Base-by-base conservation (phyloP, 192 early-diverging fungal genomes). In the Mortierella hygrophila region DNA sequence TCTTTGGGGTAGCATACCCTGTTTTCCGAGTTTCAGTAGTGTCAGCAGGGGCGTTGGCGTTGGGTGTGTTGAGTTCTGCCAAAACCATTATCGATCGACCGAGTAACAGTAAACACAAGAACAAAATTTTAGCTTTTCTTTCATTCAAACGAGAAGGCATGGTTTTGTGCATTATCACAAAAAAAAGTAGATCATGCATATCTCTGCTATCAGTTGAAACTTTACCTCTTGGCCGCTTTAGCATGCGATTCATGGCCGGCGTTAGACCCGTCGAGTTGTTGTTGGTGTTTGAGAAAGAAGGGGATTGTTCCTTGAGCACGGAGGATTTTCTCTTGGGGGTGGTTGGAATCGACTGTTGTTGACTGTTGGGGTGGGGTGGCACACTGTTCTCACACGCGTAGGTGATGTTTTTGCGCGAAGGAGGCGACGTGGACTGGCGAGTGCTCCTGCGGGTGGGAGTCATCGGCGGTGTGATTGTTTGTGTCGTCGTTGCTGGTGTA, bases 241-340 rank as follows among this genome's bases (percentile, higher is more conserved):
- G 47, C 70, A 77, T 78, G 55, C 76, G 76, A 38, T 78, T 78
- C 40, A 83, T 35, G 13, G 57, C 55, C 26, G 82, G 82, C 4
- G 82, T 83, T 63, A 83, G 57, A 55, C 82, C 82, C 11, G 81
- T 82, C 3, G 70, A 68, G 47, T 78, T 77, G 47, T 74, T 47
- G 70, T 6, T 40, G 49, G 26, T 77, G 8, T 49, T 70, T 42
- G 29, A 70, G 7, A 15, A 29, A 4, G 44, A 23, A 16, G 60
- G 9, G 16, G 68, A 49, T 54, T 44, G 72, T 9, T 38, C 26
- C 18, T 21, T 74, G 29, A 74, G 72, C 21, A 54, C 46, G 3
- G 23, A 15, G 3, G 41, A 49, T 49, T 32, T 44, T 16, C 47
- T 44, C 44, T 52, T 74, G 8, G 72, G 72, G 3, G 72, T 74